Base-by-base conservation (phyloP, 1,284 basidiomycete species). In the Puccinia triticina region DNA sequence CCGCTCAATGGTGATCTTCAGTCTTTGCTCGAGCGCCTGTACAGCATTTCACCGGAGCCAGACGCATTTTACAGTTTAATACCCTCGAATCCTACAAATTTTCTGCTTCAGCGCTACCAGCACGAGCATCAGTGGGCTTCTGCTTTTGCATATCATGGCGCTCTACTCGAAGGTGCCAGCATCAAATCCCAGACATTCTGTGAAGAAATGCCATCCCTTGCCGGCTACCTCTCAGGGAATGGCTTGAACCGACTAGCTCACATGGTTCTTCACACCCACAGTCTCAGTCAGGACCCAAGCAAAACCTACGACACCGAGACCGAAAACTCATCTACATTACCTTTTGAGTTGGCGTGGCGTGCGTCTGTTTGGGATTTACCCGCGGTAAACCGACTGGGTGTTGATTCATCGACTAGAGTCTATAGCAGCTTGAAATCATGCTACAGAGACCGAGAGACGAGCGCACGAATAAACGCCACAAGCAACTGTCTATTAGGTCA, bases 31-130 rank as follows among this genome's bases (percentile, higher is more conserved):
- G 97, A 96, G 87, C 91, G 93, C 77, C 94, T 98, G 76, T 99
- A 98, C 86, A 92, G 91, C 83, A 93, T 94, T 85, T 94, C 99
- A 82, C 95, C 97, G 85, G 96, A 99, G 85, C 96, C 96, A 0
- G 96, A 99, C 85, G 95, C 96, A 0, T 99, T 99, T 87, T 99
- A 99, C 87, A 95, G 94, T 1, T 94, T 98, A 83, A 90, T 92
- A 83, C 88, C 88, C 43, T 90, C 91, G n/a, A 91, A 98, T 85
- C 90, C 94, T 18, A 90, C 91, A 40, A 90, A 91, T 61, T 92
- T 95, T 82, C 89, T 98, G 50, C 89, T 95, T 64, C 92, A 91
- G 83, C 91, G 94, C 3, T 92, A 96, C 83, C 93, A 94, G 84
- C 96, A 99, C 85, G 97, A 99, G 87, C 90, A 91, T 16, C 92